Evolutionary conservation across 768 basidiomycete genomes (phyloP), one percentile per base, ranked within the genome.

Genomic region (Termitomyces sp.): DNA sequence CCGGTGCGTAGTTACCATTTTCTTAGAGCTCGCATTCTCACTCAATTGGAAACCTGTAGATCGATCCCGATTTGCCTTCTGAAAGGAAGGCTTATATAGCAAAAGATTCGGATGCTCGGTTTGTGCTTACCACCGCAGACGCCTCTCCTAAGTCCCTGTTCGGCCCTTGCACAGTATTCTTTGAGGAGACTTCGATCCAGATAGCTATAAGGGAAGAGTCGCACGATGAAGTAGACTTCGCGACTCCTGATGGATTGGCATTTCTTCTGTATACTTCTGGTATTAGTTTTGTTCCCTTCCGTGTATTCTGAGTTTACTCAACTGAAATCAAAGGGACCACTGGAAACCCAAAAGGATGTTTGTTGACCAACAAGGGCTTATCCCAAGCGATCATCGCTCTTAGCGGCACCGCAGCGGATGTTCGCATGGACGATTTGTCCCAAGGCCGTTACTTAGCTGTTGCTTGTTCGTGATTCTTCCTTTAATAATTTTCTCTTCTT

Each of bases 201-300:
- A 39, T 46, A 44, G 68, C 67, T 14, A 74, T 79, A 27, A 44
- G 56, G 12, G 44, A 51, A 37, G 69, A 75, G 67, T 61, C 56
- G 16, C 63, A 61, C 30, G 69, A 67, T 13, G 64, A 72, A 37
- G 43, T 79, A 8, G 57, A 68, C 26, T 45, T 57, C 6, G 73
- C 74, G 14, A 64, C 61, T 33, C 69, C 69, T 8, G 68, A 70
- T 42, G 68, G 66, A 14, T 60, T 76, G 16, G 74, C 81, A 7
- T 82, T 78, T 57, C 71, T 81, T 48, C 65, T 82, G 18, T 82
- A 82, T 57, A 82, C 80, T 2, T 82, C 81, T 56, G 80, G 80
- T 81, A 53, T 45, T 18, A 24, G 7, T 3, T 39, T 14, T 24
- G 1, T 36, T 55, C 33, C 20, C 24, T 39, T 33, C 16, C 24